Evolutionary conservation across 129 eudicot genomes (phyloP).

Genomic region (Flaveria bidentis): DNA sequence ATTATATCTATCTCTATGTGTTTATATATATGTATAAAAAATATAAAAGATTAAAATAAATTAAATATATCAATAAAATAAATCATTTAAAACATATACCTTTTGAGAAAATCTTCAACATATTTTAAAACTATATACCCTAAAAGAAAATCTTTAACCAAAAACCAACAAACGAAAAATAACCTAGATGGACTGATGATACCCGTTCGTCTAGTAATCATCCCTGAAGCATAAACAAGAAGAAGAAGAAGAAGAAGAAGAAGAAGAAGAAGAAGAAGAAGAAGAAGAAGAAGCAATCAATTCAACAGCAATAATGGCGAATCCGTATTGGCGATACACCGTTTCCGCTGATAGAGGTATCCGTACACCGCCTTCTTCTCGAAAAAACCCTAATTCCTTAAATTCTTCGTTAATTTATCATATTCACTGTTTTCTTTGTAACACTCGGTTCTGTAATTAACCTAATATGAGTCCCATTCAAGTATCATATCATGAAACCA

Average conservation of each 20-base stretch:
- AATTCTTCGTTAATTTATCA: not conserved
- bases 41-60: too few species aligned
- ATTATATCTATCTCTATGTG: too few species aligned
- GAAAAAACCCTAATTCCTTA: constrained; percentile 6
- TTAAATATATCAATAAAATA: too few species aligned
- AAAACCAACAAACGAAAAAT: too few species aligned
- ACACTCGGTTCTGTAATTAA: not conserved
- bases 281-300: not conserved
- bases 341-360: constrained; percentile 45
- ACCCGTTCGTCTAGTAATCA: not conserved
- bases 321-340: constrained; percentile 54
- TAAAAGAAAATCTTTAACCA: too few species aligned
- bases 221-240: not conserved
- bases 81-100: too few species aligned
- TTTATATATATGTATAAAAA: too few species aligned
- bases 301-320: constrained; percentile 31
- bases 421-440: not conserved
- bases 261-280: too few species aligned
- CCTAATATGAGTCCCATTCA: constrained; percentile 9
- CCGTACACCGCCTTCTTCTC: constrained; percentile 6
- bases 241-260: not conserved
- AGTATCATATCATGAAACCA: not conserved
- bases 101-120: too few species aligned
- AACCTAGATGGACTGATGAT: too few species aligned
- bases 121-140: too few species aligned